These are phyloP conservation scores for Lipomyces anomalus DNA, from an alignment of 805 yeast genomes.

Conservation along the genomic window DNA sequence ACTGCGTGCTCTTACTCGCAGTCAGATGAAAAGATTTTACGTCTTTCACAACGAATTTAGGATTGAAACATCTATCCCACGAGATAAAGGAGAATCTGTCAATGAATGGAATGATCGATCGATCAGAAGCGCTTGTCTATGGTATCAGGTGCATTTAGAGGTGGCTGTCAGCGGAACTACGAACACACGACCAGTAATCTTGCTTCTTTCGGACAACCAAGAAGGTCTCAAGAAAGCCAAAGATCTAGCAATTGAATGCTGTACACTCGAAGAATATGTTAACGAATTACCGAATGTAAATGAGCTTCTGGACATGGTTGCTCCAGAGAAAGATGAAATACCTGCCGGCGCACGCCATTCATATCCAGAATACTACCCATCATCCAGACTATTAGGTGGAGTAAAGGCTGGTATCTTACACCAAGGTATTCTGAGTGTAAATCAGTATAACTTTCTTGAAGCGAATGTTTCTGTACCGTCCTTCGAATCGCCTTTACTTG, in stretches of 20 bases:
- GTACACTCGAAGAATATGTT: constrained; percentile 61
- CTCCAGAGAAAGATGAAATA: constrained; percentile 37
- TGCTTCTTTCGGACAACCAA: constrained; percentile 67
- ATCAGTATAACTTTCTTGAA: constrained; percentile 82
- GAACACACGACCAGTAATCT: constrained; percentile 29
- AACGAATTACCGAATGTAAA: constrained; percentile 61
- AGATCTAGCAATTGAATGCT: constrained; percentile 32
- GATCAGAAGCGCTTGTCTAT: constrained; percentile 65
- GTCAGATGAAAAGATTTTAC: constrained; percentile 73
- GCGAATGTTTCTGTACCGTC: constrained; percentile 70
- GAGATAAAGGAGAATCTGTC: constrained; percentile 62
- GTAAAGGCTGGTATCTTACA: constrained; percentile 77
- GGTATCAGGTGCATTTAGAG: constrained; percentile 65
- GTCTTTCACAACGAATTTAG: constrained; percentile 92
- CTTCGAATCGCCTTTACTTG: constrained; percentile 72
- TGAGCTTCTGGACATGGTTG: constrained; percentile 74
- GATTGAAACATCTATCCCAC: constrained; percentile 58
- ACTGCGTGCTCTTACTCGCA: constrained; percentile 66
- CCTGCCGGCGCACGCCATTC: constrained; percentile 37
- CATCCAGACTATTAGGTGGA: constrained; percentile 85
- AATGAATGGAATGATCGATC: constrained; percentile 92
- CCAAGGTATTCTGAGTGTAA: constrained; percentile 76
- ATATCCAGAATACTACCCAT: constrained; percentile 68
- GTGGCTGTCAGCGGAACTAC: constrained; percentile 11
- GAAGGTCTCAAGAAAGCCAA: constrained; percentile 56